Base-by-base conservation (phyloP, 768 basidiomycete genomes). In the Lentinula guzmanii region DNA sequence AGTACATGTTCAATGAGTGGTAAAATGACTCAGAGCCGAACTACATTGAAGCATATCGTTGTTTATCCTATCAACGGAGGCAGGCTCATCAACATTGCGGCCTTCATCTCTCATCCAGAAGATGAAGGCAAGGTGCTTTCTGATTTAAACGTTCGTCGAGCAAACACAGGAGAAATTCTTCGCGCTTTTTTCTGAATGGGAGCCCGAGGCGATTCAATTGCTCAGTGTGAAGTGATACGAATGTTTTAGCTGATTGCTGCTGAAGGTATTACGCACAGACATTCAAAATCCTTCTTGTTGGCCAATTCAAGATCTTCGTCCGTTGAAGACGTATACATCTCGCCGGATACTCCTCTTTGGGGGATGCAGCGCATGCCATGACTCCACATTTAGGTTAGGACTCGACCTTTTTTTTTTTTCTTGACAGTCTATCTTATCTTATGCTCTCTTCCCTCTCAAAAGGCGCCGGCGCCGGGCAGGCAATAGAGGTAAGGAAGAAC, bases 41-140 rank as follows among this genome's bases (percentile, higher is more conserved):
- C 31, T 11, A 34, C n/a, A 33, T 31, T 46, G 4, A 43, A 86
- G 83, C 78, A 81, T 68, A 59, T 82, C 13, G 70, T 85, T 4
- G 74, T 72, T 0, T 86, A 86, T 68, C 77, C 82, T 0, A 76
- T 86, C 13, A 78, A 81, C 2, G 72, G 76, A 31, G 82, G 80
- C 5, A 73, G 72, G 55, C 69, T 76, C 35, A 71, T 86, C 62
- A 86, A 85, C 63, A 69, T 85, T 33, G 82, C 76, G 4, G 79
- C 76, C 7, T 77, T 79, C 48, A 65, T 66, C 11, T 67, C 77
- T 28, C 62, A 69, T 6, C 70, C 71, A 54, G 75, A 72, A 28
- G 72, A 72, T 16, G 75, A 81, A 57, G 72, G 70, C 8, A 74
- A 76, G 0, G 48, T 52, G 2, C 69, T 65, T 45, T 65, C 71